phyloP scores from a whole-genome alignment of 139 green algal species.

The Auxenochlorella pyrenoidosa region DNA sequence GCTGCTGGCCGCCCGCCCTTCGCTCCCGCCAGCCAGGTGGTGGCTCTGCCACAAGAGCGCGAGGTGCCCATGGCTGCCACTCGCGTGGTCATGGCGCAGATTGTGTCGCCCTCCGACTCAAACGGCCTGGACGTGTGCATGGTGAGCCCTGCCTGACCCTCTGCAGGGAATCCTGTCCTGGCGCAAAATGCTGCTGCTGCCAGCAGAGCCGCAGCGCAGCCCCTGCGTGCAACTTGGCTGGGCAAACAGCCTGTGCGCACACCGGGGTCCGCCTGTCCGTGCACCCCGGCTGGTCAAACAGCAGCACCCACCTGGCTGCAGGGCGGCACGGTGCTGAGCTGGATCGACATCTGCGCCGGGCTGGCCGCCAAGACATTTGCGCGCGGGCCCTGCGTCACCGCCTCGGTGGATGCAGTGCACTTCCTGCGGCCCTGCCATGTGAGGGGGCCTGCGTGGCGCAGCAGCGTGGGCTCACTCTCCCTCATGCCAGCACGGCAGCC shows the following conservation, averaged over 20 bases:
- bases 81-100: slow-evolving; percentile 77
- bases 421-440: slow-evolving; percentile 71
- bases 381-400: slow-evolving; percentile 77
- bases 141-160: background rate
- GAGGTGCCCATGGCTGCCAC: slow-evolving; percentile 73
- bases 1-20: background rate
- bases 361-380: slow-evolving; percentile 84
- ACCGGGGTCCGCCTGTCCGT: too few relatives aligned
- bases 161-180: background rate
- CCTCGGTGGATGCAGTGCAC: slow-evolving; percentile 78
- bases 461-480: background rate
- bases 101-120: slow-evolving; percentile 67
- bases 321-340: slow-evolving; percentile 72
- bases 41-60: background rate
- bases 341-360: slow-evolving; percentile 87
- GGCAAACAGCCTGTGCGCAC: background rate
- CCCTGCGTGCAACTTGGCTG: background rate
- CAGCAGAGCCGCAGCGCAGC: background rate
- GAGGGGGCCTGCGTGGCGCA: background rate
- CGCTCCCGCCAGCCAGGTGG: background rate
- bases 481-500: too few relatives aligned
- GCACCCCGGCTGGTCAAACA: background rate
- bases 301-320: background rate
- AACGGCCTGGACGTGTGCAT: slow-evolving; percentile 75
- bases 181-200: background rate